These are phyloP conservation scores for Alisma plantagoaquatica DNA, from an alignment of 106 monocot species.

Conservation along the genomic window DNA sequence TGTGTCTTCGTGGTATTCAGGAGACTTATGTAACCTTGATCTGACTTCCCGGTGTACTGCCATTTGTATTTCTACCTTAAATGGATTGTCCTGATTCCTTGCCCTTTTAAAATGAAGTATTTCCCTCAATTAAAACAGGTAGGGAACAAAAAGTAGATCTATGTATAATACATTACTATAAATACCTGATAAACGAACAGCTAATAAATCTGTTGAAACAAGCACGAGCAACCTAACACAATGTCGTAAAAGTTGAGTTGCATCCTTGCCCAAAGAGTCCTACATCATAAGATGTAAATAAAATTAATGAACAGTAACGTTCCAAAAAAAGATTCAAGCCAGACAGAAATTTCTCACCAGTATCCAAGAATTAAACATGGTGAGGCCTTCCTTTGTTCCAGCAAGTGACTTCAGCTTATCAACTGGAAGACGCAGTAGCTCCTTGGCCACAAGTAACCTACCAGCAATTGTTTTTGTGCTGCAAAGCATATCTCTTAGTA, in stretches of 20 bases:
- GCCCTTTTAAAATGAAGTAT: no score
- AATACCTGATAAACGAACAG: slow-evolving; percentile 91
- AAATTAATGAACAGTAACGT: not conserved
- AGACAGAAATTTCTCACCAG: slow-evolving; percentile 50
- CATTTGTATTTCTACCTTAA: no score
- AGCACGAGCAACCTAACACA: slow-evolving; percentile 90
- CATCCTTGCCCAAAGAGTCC: slow-evolving; percentile 98
- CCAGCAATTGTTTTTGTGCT: slow-evolving; percentile 77
- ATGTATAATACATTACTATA: no score
- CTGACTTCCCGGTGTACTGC: no score
- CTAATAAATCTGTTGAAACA: slow-evolving; percentile 87
- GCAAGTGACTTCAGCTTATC: slow-evolving; percentile 71
- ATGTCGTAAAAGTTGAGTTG: slow-evolving; percentile 93
- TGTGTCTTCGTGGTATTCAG: no score
- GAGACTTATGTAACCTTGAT: no score
- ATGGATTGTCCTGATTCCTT: no score
- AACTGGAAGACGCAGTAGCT: slow-evolving; percentile 66
- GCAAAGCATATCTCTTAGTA: slow-evolving; percentile 74
- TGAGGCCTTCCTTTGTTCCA: slow-evolving; percentile 77
- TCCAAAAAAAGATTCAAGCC: slow-evolving; percentile 2
- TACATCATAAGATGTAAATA: slow-evolving; percentile 17
- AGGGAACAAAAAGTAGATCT: no score
- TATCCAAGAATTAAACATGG: slow-evolving; percentile 81
- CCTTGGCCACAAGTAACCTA: slow-evolving; percentile 79
- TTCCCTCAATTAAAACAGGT: no score